These are phyloP conservation scores for Leccinum uliginosum DNA, from an alignment of 768 basidiomycete genomes.

Conservation along the genomic window DNA sequence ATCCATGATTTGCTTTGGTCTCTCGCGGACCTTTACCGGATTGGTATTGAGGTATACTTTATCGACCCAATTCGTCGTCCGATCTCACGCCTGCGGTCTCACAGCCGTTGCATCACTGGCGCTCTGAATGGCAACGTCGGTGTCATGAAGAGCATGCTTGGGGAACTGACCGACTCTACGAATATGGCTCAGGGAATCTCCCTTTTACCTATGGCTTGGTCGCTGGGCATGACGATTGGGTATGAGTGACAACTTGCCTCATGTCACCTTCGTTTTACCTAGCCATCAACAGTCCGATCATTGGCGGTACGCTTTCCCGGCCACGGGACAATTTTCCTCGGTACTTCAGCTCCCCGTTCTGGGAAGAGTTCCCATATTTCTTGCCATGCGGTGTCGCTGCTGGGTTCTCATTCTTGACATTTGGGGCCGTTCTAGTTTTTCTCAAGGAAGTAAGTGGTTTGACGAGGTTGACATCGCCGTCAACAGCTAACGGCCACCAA, in stretches of 20 bases:
- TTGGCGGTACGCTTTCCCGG: slow-evolving; percentile 52
- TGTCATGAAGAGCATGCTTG: slow-evolving; percentile 72
- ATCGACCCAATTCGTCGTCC: not conserved
- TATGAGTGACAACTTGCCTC: slow-evolving; percentile 6
- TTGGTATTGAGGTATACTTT: slow-evolving; percentile 50
- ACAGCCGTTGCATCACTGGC: slow-evolving; percentile 59
- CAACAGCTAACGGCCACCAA: slow-evolving; percentile 7
- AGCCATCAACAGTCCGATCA: slow-evolving; percentile 41
- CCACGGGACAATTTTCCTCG: slow-evolving; percentile 55
- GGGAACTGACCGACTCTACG: slow-evolving; percentile 58
- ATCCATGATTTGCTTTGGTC: slow-evolving; percentile 60
- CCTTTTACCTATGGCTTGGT: slow-evolving; percentile 34
- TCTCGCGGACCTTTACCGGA: slow-evolving; percentile 54
- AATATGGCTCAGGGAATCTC: slow-evolving; percentile 44
- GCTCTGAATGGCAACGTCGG: slow-evolving; percentile 58
- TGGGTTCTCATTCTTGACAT: slow-evolving; percentile 23
- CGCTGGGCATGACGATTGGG: slow-evolving; percentile 32
- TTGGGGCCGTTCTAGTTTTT: slow-evolving; percentile 18
- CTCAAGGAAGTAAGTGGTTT: slow-evolving; percentile 28
- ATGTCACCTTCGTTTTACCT: not conserved
- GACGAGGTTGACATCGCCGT: not conserved
- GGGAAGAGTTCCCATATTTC: slow-evolving; percentile 38
- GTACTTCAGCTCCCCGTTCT: slow-evolving; percentile 46
- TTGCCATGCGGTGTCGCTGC: slow-evolving; percentile 37
- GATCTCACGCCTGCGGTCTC: slow-evolving; percentile 5